Base-by-base conservation (phyloP, 2,329 filamentous ascomycete species). In the Sarocladium oryzae region DNA sequence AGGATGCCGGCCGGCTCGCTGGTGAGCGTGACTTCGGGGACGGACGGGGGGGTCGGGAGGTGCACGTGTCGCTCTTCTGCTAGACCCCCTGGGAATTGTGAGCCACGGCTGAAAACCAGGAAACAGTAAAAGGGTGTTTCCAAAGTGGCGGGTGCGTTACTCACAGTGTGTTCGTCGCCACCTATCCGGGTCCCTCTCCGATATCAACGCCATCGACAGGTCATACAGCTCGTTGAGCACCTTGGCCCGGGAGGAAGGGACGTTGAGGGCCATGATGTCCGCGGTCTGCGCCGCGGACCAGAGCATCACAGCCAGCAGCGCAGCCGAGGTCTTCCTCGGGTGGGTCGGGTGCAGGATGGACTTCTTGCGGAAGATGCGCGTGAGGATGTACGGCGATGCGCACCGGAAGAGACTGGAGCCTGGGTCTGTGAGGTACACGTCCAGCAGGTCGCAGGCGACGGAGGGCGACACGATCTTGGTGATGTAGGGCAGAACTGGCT, bases 211-310 rank as follows among this genome's bases (percentile, higher is more conserved):
- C 2, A 64, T 68, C 3, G 66, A 61, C 8, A 70, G 53, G 23
- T 66, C 63, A 49, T 69, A 73, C 52, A 63, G 57, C 53, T 59
- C 70, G 56, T 64, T 69, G 55, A 60, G 67, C 6, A 70, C 67
- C 35, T 66, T 66, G 10, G 67, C 63, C 15, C 71, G 63, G 2
- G 69, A 67, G 0, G 70, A 70, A 7, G 67, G 70, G 0, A 70
- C 62, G 18, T 70, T 63, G 8, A 75, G 65, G 16, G 71, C 56
- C 24, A 65, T 66, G 46, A 72, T 70, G 48, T 75, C 71, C 1
- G 73, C 71, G 10, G 71, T 76, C 52, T 77, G 71, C 0, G 72
- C 69, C 9, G 70, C 68, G 40, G 68, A 72, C 68, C 73, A 78
- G 0, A 78, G 62, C 52, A 77, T 75, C 1, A 71, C 71, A 0